Percentiles rank a stretch among this genome's conserved stretches.
These are phyloP conservation scores for Calcarisporium arbuscula DNA, from an alignment of 2,329 filamentous ascomycete genomes.

Conservation along the genomic window DNA sequence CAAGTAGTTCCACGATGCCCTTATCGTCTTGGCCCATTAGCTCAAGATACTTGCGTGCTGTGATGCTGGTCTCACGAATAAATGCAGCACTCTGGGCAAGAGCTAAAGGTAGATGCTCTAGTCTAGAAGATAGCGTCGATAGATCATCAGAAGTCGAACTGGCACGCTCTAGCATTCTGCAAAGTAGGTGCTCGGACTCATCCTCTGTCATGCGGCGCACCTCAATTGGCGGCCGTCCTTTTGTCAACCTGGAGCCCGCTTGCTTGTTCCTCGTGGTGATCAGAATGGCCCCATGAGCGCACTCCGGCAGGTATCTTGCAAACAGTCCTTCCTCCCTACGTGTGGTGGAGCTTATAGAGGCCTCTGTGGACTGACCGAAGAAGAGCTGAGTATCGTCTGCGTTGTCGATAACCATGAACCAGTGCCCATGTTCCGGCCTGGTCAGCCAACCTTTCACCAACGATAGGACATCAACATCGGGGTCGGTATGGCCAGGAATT, in stretches of 20 bases:
- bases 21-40: conserved; percentile 19
- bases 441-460: conserved; percentile 23
- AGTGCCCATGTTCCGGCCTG: conserved; percentile 10
- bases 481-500: conserved; percentile 16
- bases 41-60: conserved; percentile 20
- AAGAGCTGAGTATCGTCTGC: conserved; percentile 11
- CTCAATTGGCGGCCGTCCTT: conserved; percentile 16
- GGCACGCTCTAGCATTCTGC: conserved; percentile 9
- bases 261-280: conserved; percentile 26
- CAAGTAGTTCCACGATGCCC: conserved; percentile 17
- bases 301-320: conserved; percentile 19
- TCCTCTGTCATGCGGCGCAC: conserved; percentile 20
- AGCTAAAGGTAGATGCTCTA: conserved; percentile 26
- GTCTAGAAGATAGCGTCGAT: conserved; percentile 15
- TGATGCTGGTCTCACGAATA: conserved; percentile 22
- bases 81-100: conserved; percentile 27
- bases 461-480: conserved; percentile 14
- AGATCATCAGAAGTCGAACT: conserved; percentile 4
- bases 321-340: not conserved
- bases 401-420: conserved; percentile 14
- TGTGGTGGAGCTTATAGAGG: too few relatives aligned
- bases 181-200: conserved; percentile 20
- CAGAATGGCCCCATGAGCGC: conserved; percentile 21
- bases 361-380: not conserved
- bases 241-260: conserved; percentile 14